phyloP scores from a whole-genome alignment of 805 yeast genomes.

The Candida sithepensis region DNA sequence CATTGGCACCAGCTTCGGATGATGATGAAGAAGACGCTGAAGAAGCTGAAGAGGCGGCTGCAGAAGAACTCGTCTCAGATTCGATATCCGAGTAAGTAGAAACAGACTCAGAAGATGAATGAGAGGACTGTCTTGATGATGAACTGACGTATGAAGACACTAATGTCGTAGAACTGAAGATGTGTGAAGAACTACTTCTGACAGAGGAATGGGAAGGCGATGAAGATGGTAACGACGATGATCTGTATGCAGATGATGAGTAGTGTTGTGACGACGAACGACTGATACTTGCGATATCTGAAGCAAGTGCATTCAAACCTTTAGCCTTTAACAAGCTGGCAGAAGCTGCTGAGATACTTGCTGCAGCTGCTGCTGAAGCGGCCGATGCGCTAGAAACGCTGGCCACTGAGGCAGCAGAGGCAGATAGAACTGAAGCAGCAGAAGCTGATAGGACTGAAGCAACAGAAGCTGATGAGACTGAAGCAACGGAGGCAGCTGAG shows the following conservation, averaged over 20 bases:
- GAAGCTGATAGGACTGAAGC: conserved; percentile 18
- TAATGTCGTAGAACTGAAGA: conserved; percentile 7
- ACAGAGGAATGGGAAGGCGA: not conserved
- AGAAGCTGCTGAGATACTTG: conserved; percentile 3
- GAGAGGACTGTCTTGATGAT: no score
- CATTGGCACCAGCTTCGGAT: conserved; percentile 30
- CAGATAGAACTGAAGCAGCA: conserved; percentile 14
- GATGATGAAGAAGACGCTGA: conserved; percentile 10
- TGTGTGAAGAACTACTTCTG: conserved; percentile 12
- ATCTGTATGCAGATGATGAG: conserved; percentile 9
- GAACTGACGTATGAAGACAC: conserved; percentile 7
- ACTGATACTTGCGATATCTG: conserved; percentile 21
- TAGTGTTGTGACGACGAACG: conserved; percentile 18
- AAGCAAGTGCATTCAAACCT: conserved; percentile 39
- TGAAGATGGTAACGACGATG: conserved; percentile 4
- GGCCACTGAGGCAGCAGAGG: no score
- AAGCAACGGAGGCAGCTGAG: conserved; percentile 16
- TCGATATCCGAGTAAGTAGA: conserved; percentile 4
- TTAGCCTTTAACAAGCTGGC: conserved; percentile 29
- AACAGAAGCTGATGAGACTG: conserved; percentile 16
- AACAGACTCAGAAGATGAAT: conserved; percentile 8
- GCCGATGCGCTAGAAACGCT: no score
- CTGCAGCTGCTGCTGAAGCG: conserved; percentile 12
- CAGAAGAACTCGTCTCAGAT: conserved; percentile 14
- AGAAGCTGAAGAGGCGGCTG: no score